Percentiles rank a stretch among this genome's conserved stretches.
phyloP scores from a whole-genome alignment of 495 filamentous ascomycete genomes.

The Apodospora peruviana region DNA sequence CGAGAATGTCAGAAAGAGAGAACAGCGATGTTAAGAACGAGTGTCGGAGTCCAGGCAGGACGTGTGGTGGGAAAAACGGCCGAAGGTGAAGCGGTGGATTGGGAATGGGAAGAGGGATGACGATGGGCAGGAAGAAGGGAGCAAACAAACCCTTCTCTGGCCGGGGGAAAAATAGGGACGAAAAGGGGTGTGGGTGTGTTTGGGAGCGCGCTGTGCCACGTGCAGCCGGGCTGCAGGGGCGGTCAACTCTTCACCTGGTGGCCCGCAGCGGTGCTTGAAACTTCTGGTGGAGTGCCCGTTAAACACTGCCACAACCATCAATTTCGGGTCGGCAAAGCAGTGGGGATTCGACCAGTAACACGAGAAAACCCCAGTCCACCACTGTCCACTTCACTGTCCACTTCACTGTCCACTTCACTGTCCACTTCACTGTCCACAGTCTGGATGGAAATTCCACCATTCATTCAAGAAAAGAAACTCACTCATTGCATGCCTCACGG shows the following conservation, averaged over 20 bases:
- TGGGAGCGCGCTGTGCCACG: neutral
- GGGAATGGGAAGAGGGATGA: neutral
- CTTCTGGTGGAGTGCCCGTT: neutral
- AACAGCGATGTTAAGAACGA: neutral
- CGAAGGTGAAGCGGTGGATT: neutral
- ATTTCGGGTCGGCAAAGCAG: neutral
- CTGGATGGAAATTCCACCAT: no score
- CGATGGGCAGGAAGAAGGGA: neutral
- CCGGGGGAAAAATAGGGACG: neutral
- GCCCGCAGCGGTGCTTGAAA: no score
- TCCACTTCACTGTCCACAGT: no score
- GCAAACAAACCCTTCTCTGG: neutral
- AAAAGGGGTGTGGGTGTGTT: neutral
- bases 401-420: no score
- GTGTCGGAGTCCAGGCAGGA: neutral
- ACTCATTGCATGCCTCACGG: no score
- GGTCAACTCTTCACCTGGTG: neutral
- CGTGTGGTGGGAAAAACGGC: neutral
- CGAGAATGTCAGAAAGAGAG: neutral
- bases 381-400: no score
- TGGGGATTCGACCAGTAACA: no score
- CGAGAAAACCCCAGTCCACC: no score
- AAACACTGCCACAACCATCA: neutral
- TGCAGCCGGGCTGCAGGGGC: slow-evolving; percentile 6
- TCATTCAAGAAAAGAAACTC: no score